These are phyloP conservation scores for Micromonas pusilla DNA, from an alignment of 139 green algal genomes.

Conservation along the genomic window DNA sequence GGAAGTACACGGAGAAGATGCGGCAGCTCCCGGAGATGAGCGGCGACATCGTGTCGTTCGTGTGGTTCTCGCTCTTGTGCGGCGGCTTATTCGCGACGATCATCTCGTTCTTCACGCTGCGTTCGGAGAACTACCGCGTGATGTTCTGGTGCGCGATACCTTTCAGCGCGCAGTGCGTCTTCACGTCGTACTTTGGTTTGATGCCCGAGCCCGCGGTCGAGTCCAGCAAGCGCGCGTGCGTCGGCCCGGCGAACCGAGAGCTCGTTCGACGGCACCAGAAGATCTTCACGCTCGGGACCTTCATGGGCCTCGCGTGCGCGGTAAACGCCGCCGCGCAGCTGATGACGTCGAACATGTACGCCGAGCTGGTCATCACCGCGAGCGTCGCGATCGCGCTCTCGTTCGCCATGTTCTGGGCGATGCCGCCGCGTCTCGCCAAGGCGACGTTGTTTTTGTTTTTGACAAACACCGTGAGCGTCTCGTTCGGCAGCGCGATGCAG, in stretches of 20 bases:
- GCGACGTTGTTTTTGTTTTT: slow-evolving; percentile 22
- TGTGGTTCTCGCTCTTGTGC: slow-evolving; percentile 4
- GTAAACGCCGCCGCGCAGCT: not conserved
- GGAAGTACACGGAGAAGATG: slow-evolving; percentile 20
- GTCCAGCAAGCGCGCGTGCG: not conserved
- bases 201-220: not conserved
- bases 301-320: slow-evolving; percentile 2
- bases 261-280: not conserved
- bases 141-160: slow-evolving; percentile 10
- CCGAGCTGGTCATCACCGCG: not conserved
- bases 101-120: not conserved
- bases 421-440: slow-evolving; percentile 2
- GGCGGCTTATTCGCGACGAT: not conserved
- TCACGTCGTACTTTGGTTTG: not conserved
- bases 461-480: not conserved
- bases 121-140: not conserved
- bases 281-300: slow-evolving; percentile 3
- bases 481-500: slow-evolving; percentile 10
- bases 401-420: not conserved
- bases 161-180: not conserved
- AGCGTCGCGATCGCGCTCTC: not conserved
- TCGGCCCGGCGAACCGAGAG: not conserved
- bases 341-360: not conserved
- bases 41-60: slow-evolving; percentile 8
- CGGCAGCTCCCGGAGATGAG: not conserved